These are phyloP conservation scores for Tricladium varicosporioides DNA, from an alignment of 2,329 filamentous ascomycete genomes.

Conservation along the genomic window DNA sequence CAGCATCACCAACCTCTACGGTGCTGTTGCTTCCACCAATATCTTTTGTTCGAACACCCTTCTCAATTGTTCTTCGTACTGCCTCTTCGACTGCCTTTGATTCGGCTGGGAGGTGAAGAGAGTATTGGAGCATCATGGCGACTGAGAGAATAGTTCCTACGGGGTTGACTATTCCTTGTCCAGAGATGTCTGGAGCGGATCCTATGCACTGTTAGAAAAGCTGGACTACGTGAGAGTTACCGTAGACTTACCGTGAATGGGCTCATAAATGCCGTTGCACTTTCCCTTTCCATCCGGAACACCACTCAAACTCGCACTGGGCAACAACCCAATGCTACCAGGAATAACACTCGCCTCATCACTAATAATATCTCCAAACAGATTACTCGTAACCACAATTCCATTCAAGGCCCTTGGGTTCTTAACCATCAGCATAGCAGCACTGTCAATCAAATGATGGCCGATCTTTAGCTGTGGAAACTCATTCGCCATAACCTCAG, in stretches of 20 bases:
- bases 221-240: background rate
- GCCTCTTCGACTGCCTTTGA: constrained; percentile 78
- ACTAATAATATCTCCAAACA: constrained; percentile 94
- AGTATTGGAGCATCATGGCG: constrained; percentile 96
- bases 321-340: constrained; percentile 82
- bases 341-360: constrained; percentile 96
- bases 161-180: constrained; percentile 88
- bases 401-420: constrained; percentile 86
- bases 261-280: constrained; percentile 96
- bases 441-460: constrained; percentile 92
- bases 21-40: constrained; percentile 78
- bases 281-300: constrained; percentile 81
- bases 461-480: constrained; percentile 82
- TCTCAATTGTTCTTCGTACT: constrained; percentile 76
- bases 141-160: constrained; percentile 88
- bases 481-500: constrained; percentile 81
- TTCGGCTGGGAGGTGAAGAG: constrained; percentile 74
- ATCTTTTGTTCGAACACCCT: constrained; percentile 76
- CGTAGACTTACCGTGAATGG: constrained; percentile 74
- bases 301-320: constrained; percentile 81
- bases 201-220: constrained; percentile 45
- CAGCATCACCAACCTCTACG: constrained; percentile 76
- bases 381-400: constrained; percentile 86
- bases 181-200: constrained; percentile 89
- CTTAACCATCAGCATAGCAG: constrained; percentile 98